Conservation (phyloP, 371 early-diverging fungal genomes). For the Circinella minor region DNA sequence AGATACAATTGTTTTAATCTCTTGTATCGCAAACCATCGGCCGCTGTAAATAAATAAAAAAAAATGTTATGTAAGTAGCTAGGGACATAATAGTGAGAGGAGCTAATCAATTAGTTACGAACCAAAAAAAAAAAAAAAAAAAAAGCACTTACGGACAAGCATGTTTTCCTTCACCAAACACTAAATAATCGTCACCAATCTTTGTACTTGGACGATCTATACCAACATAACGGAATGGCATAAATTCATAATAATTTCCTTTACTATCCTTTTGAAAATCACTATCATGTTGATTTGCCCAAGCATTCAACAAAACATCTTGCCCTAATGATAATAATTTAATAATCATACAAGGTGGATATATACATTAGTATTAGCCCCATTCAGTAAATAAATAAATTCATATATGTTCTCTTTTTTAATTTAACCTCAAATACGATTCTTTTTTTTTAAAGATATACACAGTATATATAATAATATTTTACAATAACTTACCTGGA, state of each 20-base stretch:
- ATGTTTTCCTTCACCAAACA: constrained; percentile 60
- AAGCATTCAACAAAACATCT: constrained; percentile 31
- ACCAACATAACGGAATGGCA: constrained; percentile 51
- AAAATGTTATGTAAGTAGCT: too few species aligned
- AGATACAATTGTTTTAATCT: constrained; percentile 26
- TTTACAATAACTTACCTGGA: constrained; percentile 31
- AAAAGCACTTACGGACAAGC: constrained; percentile 20
- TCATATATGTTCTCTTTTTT: too few species aligned
- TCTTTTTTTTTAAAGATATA: too few species aligned
- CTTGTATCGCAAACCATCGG: constrained; percentile 33
- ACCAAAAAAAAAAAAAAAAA: not conserved
- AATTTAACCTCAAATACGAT: too few species aligned
- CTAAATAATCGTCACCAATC: constrained; percentile 40
- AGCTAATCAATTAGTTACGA: too few species aligned
- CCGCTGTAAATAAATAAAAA: not conserved
- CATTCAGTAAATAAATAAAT: too few species aligned
- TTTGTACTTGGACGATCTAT: constrained; percentile 39
- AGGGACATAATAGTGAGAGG: too few species aligned
- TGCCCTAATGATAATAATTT: constrained; percentile 21
- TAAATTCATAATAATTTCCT: constrained; percentile 33
- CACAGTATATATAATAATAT: not conserved
- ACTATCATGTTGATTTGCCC: constrained; percentile 20
- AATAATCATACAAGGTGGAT: too few species aligned
- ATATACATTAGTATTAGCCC: not conserved
- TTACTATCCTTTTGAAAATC: constrained; percentile 14